Conservation (phyloP, 441 rosid genomes). For the Flueggea neowawraea region DNA sequence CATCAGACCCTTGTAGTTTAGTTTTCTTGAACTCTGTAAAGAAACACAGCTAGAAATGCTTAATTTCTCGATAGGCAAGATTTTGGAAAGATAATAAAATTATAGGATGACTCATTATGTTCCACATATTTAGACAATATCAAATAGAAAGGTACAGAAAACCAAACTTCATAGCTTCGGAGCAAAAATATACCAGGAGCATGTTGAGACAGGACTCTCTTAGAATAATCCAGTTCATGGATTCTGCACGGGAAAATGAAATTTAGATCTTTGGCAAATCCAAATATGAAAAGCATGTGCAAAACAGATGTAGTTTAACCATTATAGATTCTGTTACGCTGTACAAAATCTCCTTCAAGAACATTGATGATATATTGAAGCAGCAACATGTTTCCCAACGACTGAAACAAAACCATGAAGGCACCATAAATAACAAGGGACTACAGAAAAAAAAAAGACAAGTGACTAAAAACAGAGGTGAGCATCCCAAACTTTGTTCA, state of each 20-base stretch:
- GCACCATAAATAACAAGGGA: not conserved
- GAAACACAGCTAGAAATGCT: constrained; percentile 3
- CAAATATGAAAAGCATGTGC: not conserved
- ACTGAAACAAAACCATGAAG: constrained; percentile 35
- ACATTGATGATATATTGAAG: constrained; percentile 71
- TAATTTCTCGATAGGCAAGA: not conserved
- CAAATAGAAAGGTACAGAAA: too few relatives aligned
- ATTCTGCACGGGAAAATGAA: constrained; percentile 49
- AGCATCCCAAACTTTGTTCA: not conserved
- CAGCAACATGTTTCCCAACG: constrained; percentile 56
- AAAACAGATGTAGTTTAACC: constrained; percentile 34
- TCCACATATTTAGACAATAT: too few relatives aligned
- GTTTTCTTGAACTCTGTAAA: constrained; percentile 70
- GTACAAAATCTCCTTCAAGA: constrained; percentile 65
- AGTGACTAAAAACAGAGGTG: too few relatives aligned
- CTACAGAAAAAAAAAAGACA: too few relatives aligned
- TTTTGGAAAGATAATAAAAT: not conserved
- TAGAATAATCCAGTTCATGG: constrained; percentile 61
- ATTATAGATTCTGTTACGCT: constrained; percentile 44
- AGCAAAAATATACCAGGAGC: constrained; percentile 58
- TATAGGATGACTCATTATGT: too few relatives aligned
- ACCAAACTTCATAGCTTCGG: too few relatives aligned
- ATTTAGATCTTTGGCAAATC: constrained; percentile 7
- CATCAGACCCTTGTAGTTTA: constrained; percentile 58
- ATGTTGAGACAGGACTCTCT: constrained; percentile 65